These are phyloP conservation scores for Populus hybrid DNA, from an alignment of 441 rosid genomes.

Conservation along the genomic window DNA sequence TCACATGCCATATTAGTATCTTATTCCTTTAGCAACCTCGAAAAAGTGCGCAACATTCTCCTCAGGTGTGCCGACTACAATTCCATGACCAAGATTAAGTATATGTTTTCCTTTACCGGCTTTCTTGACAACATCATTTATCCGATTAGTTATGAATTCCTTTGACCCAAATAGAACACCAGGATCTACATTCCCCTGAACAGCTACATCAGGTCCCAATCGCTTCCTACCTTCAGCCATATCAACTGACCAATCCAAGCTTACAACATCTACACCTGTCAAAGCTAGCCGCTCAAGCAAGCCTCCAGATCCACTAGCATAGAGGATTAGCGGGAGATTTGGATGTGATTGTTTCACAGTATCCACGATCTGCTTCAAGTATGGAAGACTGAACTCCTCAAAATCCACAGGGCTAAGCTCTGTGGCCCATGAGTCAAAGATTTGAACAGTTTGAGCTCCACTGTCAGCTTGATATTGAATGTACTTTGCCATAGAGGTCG, in stretches of 20 bases:
- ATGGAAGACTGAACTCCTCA: slow-evolving; percentile 90
- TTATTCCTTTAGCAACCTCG: slow-evolving; percentile 74
- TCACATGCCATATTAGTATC: slow-evolving; percentile 41
- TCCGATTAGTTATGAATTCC: slow-evolving; percentile 78
- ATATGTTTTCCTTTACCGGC: slow-evolving; percentile 90
- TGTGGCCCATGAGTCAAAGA: slow-evolving; percentile 97
- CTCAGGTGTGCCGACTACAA: slow-evolving; percentile 93
- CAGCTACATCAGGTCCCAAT: slow-evolving; percentile 69
- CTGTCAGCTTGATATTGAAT: slow-evolving; percentile 76
- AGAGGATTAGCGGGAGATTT: slow-evolving; percentile 77
- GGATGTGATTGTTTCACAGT: slow-evolving; percentile 86
- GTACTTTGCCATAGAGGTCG: slow-evolving; percentile 79
- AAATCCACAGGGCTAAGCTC: slow-evolving; percentile 96
- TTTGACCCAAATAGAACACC: slow-evolving; percentile 91
- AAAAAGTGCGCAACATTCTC: slow-evolving; percentile 96
- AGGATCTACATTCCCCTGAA: slow-evolving; percentile 94
- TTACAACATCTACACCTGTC: slow-evolving; percentile 91
- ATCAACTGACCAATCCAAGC: slow-evolving; percentile 98
- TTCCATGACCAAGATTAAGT: slow-evolving; percentile 96
- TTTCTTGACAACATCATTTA: slow-evolving; percentile 82
- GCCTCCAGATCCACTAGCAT: slow-evolving; percentile 95
- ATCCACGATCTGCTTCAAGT: slow-evolving; percentile 79
- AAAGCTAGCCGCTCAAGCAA: slow-evolving; percentile 80
- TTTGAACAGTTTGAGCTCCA: slow-evolving; percentile 98
- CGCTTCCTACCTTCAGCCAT: slow-evolving; percentile 96